Evolutionary conservation across 768 basidiomycete species (phyloP).

Genomic region (Trametes coccinea): DNA sequence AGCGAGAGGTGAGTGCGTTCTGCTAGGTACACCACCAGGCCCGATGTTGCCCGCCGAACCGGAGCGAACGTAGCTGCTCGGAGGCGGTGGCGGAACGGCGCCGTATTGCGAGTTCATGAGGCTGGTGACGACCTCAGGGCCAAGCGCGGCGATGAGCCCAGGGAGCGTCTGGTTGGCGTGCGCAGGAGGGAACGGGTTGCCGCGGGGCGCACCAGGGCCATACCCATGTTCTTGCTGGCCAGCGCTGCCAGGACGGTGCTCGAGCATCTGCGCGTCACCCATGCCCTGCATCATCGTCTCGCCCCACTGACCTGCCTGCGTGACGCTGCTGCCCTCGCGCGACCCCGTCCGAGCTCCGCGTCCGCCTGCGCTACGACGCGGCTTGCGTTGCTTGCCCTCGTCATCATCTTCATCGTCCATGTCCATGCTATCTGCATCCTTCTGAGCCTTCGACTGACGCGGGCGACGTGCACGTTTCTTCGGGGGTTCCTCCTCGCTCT

Average conservation of each 20-base stretch:
- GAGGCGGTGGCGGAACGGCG: slow-evolving; percentile 23
- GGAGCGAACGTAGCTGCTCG: slow-evolving; percentile 62
- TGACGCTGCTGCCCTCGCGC: slow-evolving; percentile 14
- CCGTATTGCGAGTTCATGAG: slow-evolving; percentile 21
- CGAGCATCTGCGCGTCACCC: slow-evolving; percentile 19
- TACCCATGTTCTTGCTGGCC: slow-evolving; percentile 18
- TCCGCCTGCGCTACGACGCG: slow-evolving; percentile 6
- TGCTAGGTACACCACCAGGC: slow-evolving; percentile 53
- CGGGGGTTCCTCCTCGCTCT: slow-evolving; percentile 48
- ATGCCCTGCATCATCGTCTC: slow-evolving; percentile 25
- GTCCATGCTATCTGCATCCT: slow-evolving; percentile 46
- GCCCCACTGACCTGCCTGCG: slow-evolving; percentile 20
- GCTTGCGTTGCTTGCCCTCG: slow-evolving; percentile 18
- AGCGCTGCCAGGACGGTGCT: slow-evolving; percentile 14
- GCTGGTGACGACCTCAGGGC: slow-evolving; percentile 22
- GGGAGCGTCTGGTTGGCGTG: slow-evolving; percentile 62
- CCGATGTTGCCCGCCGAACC: slow-evolving; percentile 38
- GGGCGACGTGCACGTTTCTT: slow-evolving; percentile 52
- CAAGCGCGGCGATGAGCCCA: slow-evolving; percentile 48
- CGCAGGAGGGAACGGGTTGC: slow-evolving; percentile 33
- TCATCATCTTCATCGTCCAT: slow-evolving; percentile 48
- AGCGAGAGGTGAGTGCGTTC: slow-evolving; percentile 67
- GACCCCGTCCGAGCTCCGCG: background rate
- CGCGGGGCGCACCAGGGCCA: slow-evolving; percentile 28
- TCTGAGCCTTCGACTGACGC: slow-evolving; percentile 35